Conservation (phyloP, 495 filamentous ascomycete species). For the Neurospora sp. region DNA sequence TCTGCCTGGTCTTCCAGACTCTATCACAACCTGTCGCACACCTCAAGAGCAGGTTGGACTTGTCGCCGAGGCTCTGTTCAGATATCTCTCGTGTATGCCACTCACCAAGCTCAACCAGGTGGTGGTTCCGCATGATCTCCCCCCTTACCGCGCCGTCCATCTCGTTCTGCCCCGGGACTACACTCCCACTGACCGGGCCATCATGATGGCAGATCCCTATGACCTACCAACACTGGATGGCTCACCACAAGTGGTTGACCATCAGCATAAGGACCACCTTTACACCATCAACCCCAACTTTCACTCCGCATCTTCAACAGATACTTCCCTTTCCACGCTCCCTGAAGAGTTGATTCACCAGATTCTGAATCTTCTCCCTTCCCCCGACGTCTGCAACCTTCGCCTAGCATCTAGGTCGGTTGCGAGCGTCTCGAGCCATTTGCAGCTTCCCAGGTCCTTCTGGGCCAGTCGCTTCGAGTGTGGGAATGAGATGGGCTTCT, state of each 20-base stretch:
- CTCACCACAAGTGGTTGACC: background rate
- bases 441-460: background rate
- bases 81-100: background rate
- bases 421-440: background rate
- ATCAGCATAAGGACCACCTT: background rate
- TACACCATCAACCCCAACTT: background rate
- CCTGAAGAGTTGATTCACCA: background rate
- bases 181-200: background rate
- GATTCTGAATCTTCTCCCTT: background rate
- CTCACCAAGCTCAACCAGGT: background rate
- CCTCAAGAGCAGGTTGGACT: background rate
- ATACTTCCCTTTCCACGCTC: background rate
- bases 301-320: background rate
- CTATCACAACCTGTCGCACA: background rate
- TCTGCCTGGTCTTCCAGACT: background rate
- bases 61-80: background rate
- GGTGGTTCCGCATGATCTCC: background rate
- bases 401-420: background rate
- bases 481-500: background rate
- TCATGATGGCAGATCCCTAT: background rate
- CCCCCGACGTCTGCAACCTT: background rate
- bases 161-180: background rate
- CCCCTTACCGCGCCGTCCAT: background rate
- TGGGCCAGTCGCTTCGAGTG: background rate
- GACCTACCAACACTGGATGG: background rate